Base-by-base conservation (phyloP, 1,139 yeast genomes). In the Zhuliangozyma blackwelliae region DNA sequence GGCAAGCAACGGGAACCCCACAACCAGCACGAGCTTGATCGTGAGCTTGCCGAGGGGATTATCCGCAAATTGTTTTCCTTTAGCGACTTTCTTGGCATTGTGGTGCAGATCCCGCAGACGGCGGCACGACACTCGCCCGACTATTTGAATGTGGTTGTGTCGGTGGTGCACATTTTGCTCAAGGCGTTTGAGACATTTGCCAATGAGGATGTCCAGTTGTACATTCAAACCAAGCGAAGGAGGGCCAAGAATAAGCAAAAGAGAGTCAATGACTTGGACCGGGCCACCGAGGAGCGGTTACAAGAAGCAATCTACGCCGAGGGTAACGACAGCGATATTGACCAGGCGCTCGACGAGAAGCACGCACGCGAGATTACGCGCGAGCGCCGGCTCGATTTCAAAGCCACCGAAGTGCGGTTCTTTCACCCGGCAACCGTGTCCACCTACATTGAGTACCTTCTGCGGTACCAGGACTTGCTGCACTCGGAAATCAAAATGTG, bases 171-270 rank as follows among this genome's bases (percentile, higher is more conserved):
- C 50, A 72, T 79, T 3, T 59, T 85, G 3, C 59, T 90, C 33
- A 85, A 79, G 51, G 75, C 82, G 28, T 71, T 89, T 42, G 94
- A 86, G 49, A 66, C 71, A 23, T 80, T 79, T 54, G 71, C 88
- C 3, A 75, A 75, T 32, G 79, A 83, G 40, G 80, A 83, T 43
- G 68, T 80, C 22, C 71, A 75, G 19, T 57, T 81, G 31, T 75
- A 75, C 40, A 71, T 86, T 30, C 70, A 69, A 37, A 66, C 77
- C 21, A 74, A 72, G 48, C 63, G 76, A 32, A 59, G 58, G 31
- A 51, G 49, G 37, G 39, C 62, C 40, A 47, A 59, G 49, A 55
- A 40, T 27, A 42, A 50, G 32, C 57, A 50, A 36, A 51, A 43
- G 35, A 40, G 52, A 27, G 47, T 53, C 29, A 50, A 48, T 46